Base-by-base conservation (phyloP, 139 green algal genomes). In the Tetratostichococcus sp. region DNA sequence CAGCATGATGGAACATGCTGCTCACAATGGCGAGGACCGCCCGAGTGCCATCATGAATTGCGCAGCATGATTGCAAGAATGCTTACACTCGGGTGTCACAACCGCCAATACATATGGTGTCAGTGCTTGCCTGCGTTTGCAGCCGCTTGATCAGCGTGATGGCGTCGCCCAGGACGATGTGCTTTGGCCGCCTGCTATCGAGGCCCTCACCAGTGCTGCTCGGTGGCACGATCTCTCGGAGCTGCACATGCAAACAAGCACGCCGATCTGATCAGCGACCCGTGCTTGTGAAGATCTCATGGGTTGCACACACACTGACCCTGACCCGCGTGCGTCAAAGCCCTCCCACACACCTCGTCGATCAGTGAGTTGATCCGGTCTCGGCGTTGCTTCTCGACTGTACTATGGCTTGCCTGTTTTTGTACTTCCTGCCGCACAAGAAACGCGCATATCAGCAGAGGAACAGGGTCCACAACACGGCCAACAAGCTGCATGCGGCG, bases 301-400 rank as follows among this genome's bases (percentile, higher is more conserved):
- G n/a, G n/a, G n/a, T n/a, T n/a, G n/a, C n/a, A n/a, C n/a, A n/a
- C n/a, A n/a, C n/a, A n/a, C n/a, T n/a, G n/a, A n/a, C n/a, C n/a
- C n/a, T 11, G 8, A 50, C 6, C 11, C 39, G 39, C 6, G 39
- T 50, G 39, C 39, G 11, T 50, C 39, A 50, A 50, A 50, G 39
- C 39, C 8, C 39, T 26, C 26, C 11, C 50, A 43, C 71, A 23
- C 35, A 91, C 76, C 80, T 90, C 85, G 34, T 94, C 89, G 6
- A 95, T 92, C 16, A 94, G 80, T 2, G 75, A 79, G 77, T 95
- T 95, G 79, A 95, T 93, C 26, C 89, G 71, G 72, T 95, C 89
- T 8, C 89, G 78, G 1, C 89, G 84, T 70, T 93, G 88, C 85
- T 95, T 95, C 73, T 95, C 90, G 6, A 95, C 88, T 1, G 82